Conservation (phyloP, 75 land plant genomes). For the Sequoiadendron giganteum region DNA sequence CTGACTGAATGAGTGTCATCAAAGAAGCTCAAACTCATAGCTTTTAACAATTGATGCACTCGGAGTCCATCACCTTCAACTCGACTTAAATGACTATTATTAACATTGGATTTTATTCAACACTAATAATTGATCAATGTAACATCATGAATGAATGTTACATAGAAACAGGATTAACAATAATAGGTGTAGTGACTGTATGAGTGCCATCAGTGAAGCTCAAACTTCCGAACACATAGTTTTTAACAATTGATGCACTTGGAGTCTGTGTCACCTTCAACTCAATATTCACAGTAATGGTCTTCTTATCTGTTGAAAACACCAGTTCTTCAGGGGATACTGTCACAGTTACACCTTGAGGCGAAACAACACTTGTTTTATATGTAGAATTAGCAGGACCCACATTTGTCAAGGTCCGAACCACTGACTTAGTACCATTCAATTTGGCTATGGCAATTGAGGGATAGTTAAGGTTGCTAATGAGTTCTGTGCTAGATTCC, state of each 20-base stretch:
- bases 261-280: conserved; percentile 17
- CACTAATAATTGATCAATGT: not conserved
- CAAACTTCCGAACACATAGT: conserved; percentile 62
- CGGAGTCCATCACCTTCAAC: too few relatives aligned
- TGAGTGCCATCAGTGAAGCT: conserved; percentile 71
- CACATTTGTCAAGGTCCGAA: conserved; percentile 54
- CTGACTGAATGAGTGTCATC: too few relatives aligned
- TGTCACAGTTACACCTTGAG: conserved; percentile 35
- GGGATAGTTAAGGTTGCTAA: conserved; percentile 67
- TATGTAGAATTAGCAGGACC: conserved; percentile 45
- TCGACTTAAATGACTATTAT: too few relatives aligned
- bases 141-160: not conserved
- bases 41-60: too few relatives aligned
- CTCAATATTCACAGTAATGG: not conserved
- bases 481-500: conserved; percentile 24
- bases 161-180: conserved; percentile 35
- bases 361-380: conserved; percentile 29
- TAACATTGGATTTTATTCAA: too few relatives aligned
- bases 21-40: too few relatives aligned
- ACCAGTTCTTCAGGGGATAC: conserved; percentile 46
- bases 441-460: conserved; percentile 52
- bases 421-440: conserved; percentile 7
- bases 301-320: conserved; percentile 17
- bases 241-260: conserved; percentile 23
- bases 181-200: conserved; percentile 46